Conservation (phyloP, 352 stramenopile genomes). For the Albugo candida region DNA sequence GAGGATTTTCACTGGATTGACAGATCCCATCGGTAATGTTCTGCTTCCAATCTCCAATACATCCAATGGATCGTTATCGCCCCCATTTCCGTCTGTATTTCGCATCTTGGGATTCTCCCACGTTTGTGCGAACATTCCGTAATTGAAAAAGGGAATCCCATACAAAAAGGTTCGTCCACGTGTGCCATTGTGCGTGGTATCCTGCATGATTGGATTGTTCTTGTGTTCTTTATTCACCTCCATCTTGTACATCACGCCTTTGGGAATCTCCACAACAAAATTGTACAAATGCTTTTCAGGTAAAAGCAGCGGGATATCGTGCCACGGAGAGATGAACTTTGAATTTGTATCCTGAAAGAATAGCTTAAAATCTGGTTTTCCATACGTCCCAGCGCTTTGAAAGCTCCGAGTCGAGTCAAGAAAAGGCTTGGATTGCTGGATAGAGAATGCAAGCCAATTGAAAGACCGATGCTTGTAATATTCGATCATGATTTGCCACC, state of each 20-base stretch:
- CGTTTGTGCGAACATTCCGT: conserved; percentile 95
- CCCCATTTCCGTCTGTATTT: conserved; percentile 73
- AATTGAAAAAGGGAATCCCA: conserved; percentile 97
- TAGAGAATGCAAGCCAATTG: conserved; percentile 54
- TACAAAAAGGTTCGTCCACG: conserved; percentile 93
- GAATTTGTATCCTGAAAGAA: conserved; percentile 46
- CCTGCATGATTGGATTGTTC: conserved; percentile 97
- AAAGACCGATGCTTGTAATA: conserved; percentile 83
- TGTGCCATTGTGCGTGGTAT: conserved; percentile 90
- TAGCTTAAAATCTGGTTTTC: conserved; percentile 59
- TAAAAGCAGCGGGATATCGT: conserved; percentile 88
- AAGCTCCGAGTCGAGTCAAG: conserved; percentile 3
- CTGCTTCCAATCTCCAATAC: conserved; percentile 93
- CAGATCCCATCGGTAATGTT: conserved; percentile 86
- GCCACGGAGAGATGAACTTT: conserved; percentile 89
- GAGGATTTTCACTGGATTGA: conserved; percentile 94
- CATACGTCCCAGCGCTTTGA: conserved; percentile 35
- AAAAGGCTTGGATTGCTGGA: conserved; percentile 1
- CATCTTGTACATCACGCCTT: conserved; percentile 96
- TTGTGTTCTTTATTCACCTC: conserved; percentile 91
- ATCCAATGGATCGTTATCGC: conserved; percentile 98
- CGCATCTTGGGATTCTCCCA: conserved; percentile 93
- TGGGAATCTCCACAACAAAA: conserved; percentile 98
- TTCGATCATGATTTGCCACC: conserved; percentile 96
- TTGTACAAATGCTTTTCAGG: conserved; percentile 68